A percentile compares a stretch with the other conserved stretches of the same genome.
Conservation (phyloP, 768 basidiomycete species). For the Tricholoma flavovirens region DNA sequence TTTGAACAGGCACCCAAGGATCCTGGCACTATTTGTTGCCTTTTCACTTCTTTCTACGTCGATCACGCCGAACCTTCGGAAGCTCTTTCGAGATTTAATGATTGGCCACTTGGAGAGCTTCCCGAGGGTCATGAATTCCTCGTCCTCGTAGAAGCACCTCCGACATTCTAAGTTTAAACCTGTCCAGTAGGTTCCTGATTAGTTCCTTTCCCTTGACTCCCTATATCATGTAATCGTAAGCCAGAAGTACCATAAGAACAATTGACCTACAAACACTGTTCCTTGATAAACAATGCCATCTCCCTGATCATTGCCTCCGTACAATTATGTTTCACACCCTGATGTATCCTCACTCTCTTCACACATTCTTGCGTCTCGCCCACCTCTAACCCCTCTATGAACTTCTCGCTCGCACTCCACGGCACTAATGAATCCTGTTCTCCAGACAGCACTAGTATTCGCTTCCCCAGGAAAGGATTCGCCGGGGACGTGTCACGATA, state of each 20-base stretch:
- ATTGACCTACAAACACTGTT: constrained; percentile 11
- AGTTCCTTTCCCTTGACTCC: neutral
- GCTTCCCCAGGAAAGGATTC: constrained; percentile 68
- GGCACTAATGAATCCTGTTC: constrained; percentile 63
- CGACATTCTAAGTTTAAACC: neutral
- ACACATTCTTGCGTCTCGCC: constrained; percentile 38
- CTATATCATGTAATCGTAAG: neutral
- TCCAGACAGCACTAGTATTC: constrained; percentile 68
- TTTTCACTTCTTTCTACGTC: constrained; percentile 1
- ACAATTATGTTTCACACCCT: constrained; percentile 56
- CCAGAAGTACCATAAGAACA: neutral
- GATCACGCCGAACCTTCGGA: neutral
- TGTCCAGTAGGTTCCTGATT: neutral
- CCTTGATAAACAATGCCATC: constrained; percentile 30
- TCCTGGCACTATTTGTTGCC: neutral
- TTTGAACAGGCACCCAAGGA: neutral
- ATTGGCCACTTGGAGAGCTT: neutral
- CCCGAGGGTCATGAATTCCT: constrained; percentile 1
- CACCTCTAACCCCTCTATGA: constrained; percentile 51
- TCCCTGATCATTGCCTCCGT: constrained; percentile 55
- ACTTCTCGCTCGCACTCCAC: constrained; percentile 47
- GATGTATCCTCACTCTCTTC: constrained; percentile 51
- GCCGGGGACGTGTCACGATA: constrained; percentile 29
- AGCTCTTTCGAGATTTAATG: neutral
- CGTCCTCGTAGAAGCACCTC: neutral